A percentile compares a stretch with the other conserved stretches of the same genome.
These are phyloP conservation scores for Linaria vulgaris DNA, from an alignment of 257 asterid species.

Conservation along the genomic window DNA sequence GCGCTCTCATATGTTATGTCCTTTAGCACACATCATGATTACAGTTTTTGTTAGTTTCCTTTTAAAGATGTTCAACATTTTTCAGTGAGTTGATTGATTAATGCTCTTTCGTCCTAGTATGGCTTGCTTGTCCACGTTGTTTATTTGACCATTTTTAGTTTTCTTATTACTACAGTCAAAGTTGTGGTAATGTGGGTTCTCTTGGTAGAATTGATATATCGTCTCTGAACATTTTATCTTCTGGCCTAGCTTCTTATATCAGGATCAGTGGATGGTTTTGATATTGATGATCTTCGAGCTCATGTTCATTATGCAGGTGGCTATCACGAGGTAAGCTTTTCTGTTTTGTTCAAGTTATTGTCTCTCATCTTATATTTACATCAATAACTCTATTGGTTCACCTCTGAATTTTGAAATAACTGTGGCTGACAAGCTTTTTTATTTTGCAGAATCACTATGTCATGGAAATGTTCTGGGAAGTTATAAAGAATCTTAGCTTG, in stretches of 20 bases:
- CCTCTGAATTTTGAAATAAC: background rate
- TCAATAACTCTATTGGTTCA: too few relatives aligned
- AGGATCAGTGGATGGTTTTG: conserved; percentile 89
- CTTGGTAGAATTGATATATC: conserved; percentile 6
- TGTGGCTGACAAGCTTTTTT: conserved; percentile 29
- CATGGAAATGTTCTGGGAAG: conserved; percentile 91
- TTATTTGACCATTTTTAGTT: background rate
- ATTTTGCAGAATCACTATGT: conserved; percentile 85
- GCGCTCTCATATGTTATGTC: background rate
- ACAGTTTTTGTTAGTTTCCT: background rate
- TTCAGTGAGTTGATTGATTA: background rate
- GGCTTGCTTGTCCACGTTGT: background rate
- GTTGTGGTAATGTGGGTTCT: conserved; percentile 4
- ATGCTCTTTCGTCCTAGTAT: background rate
- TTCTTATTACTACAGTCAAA: background rate
- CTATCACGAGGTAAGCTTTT: conserved; percentile 63
- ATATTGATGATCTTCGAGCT: conserved; percentile 79
- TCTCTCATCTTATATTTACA: background rate
- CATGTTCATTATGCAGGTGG: conserved; percentile 89
- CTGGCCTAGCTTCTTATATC: conserved; percentile 79
- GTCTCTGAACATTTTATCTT: conserved; percentile 15
- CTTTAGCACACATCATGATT: background rate
- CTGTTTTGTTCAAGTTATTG: conserved; percentile 2
- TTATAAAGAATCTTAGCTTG: conserved; percentile 68
- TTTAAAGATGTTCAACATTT: background rate